Evolutionary conservation across 208 protist species (phyloP).

Genomic region (Wallacemonas sp.): DNA sequence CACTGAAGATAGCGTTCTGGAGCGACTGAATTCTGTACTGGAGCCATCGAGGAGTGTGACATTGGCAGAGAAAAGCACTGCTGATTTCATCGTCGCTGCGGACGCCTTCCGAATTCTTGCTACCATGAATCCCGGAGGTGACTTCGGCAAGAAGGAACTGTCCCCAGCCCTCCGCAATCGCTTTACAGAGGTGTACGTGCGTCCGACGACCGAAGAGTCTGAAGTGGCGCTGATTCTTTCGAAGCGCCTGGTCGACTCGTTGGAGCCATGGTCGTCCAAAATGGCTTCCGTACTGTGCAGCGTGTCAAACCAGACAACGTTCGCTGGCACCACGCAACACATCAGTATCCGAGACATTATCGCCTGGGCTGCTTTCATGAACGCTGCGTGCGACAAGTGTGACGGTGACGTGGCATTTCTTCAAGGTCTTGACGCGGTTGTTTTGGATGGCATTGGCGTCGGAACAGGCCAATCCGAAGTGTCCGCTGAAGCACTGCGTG

Average conservation of each 20-base stretch:
- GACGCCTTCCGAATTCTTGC: conserved; percentile 97
- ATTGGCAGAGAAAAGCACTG: conserved; percentile 97
- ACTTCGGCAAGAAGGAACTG: conserved; percentile 99
- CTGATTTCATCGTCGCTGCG: conserved; percentile 80
- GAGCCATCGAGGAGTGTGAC: conserved; percentile 96
- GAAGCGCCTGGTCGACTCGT: conserved; percentile 51
- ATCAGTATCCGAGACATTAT: conserved; percentile 96
- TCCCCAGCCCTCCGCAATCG: conserved; percentile 99
- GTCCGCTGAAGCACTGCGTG: conserved; percentile 21
- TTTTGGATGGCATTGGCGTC: conserved; percentile 96
- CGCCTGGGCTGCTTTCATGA: conserved; percentile 96
- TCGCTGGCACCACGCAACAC: conserved; percentile 57
- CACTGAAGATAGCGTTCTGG: conserved; percentile 99
- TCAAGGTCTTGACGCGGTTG: conserved; percentile 95
- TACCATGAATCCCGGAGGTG: conserved; percentile 99
- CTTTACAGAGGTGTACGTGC: conserved; percentile 99
- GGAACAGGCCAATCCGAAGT: conserved; percentile 74
- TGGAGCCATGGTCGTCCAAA: conserved; percentile 60
- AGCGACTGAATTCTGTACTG: conserved; percentile 99
- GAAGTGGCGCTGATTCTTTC: conserved; percentile 95
- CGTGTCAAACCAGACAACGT: conserved; percentile 37
- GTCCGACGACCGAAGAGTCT: conserved; percentile 78
- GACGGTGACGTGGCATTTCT: conserved; percentile 84
- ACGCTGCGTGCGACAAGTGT: conserved; percentile 68
- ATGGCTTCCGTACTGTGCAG: conserved; percentile 81